A percentile compares a stretch with the other conserved stretches of the same genome.
These are phyloP conservation scores for Pyrenophora seminiperda DNA, from an alignment of 2,329 filamentous ascomycete genomes.

Conservation along the genomic window DNA sequence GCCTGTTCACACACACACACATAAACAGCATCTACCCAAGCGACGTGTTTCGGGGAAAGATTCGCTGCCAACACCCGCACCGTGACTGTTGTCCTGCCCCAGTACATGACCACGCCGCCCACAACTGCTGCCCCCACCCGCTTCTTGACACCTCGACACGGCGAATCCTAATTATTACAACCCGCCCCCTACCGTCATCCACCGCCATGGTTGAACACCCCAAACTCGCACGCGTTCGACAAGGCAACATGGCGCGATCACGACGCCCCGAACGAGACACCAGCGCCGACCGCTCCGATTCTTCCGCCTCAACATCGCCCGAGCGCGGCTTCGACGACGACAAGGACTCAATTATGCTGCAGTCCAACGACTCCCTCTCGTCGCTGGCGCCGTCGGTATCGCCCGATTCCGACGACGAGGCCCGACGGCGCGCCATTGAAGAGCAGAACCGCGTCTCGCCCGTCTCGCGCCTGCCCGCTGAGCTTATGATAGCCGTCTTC, in stretches of 20 bases:
- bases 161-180: conserved; percentile 2
- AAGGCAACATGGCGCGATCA: conserved; percentile 39
- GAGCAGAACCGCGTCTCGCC: conserved; percentile 74
- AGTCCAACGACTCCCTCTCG: conserved; percentile 87
- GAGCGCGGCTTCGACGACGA: conserved; percentile 81
- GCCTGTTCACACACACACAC: neutral
- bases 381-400: conserved; percentile 82
- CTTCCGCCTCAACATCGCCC: conserved; percentile 75
- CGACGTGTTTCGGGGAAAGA: neutral
- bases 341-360: conserved; percentile 86
- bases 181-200: too few species aligned
- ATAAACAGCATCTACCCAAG: too few species aligned
- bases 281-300: conserved; percentile 49
- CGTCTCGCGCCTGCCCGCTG: conserved; percentile 84
- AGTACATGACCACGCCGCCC: conserved; percentile 8
- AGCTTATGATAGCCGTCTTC: conserved; percentile 93
- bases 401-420: conserved; percentile 75
- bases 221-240: conserved; percentile 9
- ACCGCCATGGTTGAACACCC: conserved; percentile 15
- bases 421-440: conserved; percentile 60
- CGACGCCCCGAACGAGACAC: conserved; percentile 39
- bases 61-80: neutral
- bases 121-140: conserved; percentile 1
- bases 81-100: neutral
- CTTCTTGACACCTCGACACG: neutral